Evolutionary conservation across 495 filamentous ascomycete species (phyloP).

Genomic region (Neurospora sp.): DNA sequence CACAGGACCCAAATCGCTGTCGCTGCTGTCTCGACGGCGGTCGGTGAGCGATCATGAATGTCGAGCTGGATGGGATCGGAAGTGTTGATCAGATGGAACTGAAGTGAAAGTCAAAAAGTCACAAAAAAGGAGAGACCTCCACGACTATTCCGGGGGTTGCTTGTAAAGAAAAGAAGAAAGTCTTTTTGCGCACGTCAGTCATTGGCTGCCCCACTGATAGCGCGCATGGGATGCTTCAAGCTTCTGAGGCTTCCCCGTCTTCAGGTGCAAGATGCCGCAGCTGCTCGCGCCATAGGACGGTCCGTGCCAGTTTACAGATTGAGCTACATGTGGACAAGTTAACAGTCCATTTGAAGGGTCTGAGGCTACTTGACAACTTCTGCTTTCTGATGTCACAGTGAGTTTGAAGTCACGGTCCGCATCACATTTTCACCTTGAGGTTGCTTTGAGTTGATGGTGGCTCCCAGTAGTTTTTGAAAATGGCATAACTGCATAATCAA

Average conservation of each 20-base stretch:
- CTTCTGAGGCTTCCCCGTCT: background rate
- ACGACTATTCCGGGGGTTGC: conserved; percentile 1
- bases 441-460: background rate
- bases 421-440: background rate
- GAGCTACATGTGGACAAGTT: background rate
- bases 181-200: conserved; percentile 1
- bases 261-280: background rate
- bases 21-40: background rate
- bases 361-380: background rate
- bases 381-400: background rate
- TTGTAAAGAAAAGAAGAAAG: conserved; percentile 1
- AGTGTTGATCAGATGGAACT: conserved; percentile 1
- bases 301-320: background rate
- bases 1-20: background rate
- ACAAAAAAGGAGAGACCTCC: conserved; percentile 1
- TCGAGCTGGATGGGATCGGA: background rate
- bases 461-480: background rate
- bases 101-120: background rate
- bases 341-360: background rate
- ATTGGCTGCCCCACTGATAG: conserved; percentile 6
- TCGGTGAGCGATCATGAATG: background rate
- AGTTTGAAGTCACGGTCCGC: background rate
- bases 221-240: background rate
- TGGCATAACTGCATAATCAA: background rate
- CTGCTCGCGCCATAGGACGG: background rate